phyloP scores from a whole-genome alignment of 2,329 filamentous ascomycete species.

The Drechslera avenae region DNA sequence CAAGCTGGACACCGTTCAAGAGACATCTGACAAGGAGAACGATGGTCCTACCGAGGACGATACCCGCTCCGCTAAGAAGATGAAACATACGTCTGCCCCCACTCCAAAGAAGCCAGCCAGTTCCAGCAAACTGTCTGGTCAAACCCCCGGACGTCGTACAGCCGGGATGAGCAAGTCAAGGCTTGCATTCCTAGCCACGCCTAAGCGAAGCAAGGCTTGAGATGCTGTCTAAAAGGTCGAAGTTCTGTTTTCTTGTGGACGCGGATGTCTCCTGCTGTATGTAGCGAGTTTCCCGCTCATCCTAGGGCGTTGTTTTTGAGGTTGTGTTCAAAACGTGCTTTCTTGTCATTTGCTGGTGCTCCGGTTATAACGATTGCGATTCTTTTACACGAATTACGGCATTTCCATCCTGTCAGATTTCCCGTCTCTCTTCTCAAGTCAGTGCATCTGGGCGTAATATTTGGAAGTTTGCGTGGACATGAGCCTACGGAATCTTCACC shows the following conservation, averaged over 20 bases:
- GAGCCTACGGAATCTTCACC: constrained; percentile 15
- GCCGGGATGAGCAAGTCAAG: constrained; percentile 45
- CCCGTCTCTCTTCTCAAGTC: constrained; percentile 10
- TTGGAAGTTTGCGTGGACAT: constrained; percentile 11
- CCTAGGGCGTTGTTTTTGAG: neutral
- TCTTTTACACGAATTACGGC: constrained; percentile 9
- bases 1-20: constrained; percentile 49
- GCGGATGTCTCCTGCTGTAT: no score
- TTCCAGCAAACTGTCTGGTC: constrained; percentile 38
- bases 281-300: neutral
- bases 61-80: constrained; percentile 43
- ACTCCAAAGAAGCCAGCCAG: constrained; percentile 38
- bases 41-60: constrained; percentile 35
- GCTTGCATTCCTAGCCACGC: constrained; percentile 47
- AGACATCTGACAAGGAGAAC: constrained; percentile 53
- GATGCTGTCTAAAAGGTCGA: neutral
- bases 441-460: constrained; percentile 19
- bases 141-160: constrained; percentile 35
- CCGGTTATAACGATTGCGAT: neutral
- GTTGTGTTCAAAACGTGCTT: neutral
- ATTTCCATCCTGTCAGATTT: constrained; percentile 8
- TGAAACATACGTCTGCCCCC: constrained; percentile 29
- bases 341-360: constrained; percentile 14
- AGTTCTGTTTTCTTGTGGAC: neutral
- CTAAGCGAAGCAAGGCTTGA: constrained; percentile 44